Evolutionary conservation across 345 rosid species (phyloP).

Genomic region (Salix brachista): DNA sequence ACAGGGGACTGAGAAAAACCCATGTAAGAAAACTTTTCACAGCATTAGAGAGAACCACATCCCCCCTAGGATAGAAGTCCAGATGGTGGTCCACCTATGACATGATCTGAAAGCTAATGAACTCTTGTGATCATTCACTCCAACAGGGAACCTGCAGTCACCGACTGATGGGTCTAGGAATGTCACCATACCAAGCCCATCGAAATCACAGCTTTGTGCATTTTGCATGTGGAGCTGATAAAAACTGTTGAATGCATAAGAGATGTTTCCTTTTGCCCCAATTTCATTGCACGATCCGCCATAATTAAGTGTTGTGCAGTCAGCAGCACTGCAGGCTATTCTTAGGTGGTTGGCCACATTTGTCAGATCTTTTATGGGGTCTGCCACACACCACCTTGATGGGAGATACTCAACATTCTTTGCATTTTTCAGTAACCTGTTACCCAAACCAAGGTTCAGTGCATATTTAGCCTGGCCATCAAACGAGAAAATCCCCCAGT

Average conservation of each 20-base stretch:
- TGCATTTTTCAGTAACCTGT: constrained; percentile 61
- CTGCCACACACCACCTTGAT: constrained; percentile 91
- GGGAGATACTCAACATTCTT: constrained; percentile 75
- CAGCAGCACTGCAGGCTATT: constrained; percentile 74
- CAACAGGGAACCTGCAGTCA: constrained; percentile 85
- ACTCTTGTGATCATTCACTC: constrained; percentile 51
- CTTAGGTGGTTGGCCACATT: constrained; percentile 62
- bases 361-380: constrained; percentile 62
- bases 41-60: constrained; percentile 37
- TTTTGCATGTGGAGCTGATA: constrained; percentile 86
- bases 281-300: constrained; percentile 89
- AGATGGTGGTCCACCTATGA: constrained; percentile 29
- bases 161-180: constrained; percentile 87
- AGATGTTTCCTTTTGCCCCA: constrained; percentile 79
- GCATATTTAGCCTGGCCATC: constrained; percentile 96
- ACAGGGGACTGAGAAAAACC: constrained; percentile 31
- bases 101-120: constrained; percentile 32
- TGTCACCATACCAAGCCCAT: constrained; percentile 84
- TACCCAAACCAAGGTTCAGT: constrained; percentile 73
- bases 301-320: constrained; percentile 80
- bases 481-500: constrained; percentile 94
- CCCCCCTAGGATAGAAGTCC: constrained; percentile 34
- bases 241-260: constrained; percentile 93
- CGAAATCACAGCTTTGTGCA: constrained; percentile 75
- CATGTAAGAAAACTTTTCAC: constrained; percentile 21